Conservation (phyloP, 345 rosid genomes). For the Kernera saxatilis region DNA sequence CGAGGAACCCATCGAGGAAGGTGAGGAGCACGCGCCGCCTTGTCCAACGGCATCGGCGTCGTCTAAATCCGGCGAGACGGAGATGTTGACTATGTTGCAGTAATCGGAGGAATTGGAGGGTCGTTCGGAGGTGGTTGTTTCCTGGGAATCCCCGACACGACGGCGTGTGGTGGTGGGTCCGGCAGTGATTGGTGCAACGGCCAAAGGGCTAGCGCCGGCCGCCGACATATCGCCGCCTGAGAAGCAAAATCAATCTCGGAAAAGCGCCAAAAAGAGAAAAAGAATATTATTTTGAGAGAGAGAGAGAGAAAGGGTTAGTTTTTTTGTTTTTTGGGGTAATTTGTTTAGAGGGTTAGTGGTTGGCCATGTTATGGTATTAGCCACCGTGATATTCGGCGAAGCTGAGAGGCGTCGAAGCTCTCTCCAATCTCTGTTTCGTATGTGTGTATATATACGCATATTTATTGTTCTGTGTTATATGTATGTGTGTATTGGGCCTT, state of each 20-base stretch:
- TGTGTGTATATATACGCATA: neutral
- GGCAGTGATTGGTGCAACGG: constrained; percentile 42
- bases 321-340: neutral
- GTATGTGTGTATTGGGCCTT: constrained; percentile 16
- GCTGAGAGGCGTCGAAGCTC: constrained; percentile 28
- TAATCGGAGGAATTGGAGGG: constrained; percentile 33
- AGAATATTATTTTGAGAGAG: neutral
- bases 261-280: constrained; percentile 4
- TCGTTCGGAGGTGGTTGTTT: constrained; percentile 27
- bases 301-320: neutral
- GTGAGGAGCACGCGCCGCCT: constrained; percentile 27
- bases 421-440: neutral
- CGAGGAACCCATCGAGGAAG: constrained; percentile 19
- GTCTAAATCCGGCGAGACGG: constrained; percentile 24
- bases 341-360: constrained; percentile 21
- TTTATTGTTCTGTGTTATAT: neutral
- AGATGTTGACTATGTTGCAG: constrained; percentile 18
- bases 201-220: constrained; percentile 43
- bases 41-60: constrained; percentile 1
- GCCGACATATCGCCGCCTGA: constrained; percentile 47
- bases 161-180: constrained; percentile 64
- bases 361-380: constrained; percentile 23
- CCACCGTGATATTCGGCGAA: constrained; percentile 30
- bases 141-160: constrained; percentile 49
- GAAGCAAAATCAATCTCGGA: neutral